Base-by-base conservation (phyloP, 2,329 filamentous ascomycete genomes). In the Pezicula neosporulosa region DNA sequence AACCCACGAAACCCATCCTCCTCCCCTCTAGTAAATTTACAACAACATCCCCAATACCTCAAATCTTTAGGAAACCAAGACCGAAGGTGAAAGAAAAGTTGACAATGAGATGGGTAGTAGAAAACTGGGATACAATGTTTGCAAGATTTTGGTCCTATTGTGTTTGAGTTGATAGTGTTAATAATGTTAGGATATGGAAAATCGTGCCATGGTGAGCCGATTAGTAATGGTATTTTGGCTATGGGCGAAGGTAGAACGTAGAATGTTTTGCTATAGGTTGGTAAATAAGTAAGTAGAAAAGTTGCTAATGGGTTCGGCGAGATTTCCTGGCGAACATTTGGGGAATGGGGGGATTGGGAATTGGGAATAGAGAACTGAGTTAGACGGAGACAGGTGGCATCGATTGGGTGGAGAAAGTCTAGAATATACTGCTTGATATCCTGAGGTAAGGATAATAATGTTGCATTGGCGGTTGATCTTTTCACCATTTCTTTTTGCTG, bases 71-170 rank as follows among this genome's bases (percentile, higher is more conserved):
- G 47, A 6, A 48, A 28, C 28, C 28, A 48, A 13, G 47, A 28
- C 10, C 47, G 33, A 18, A 48, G 18, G 12, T 48, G 47, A n/a
- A 41, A 48, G 16, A 41, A 37, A 8, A 48, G 36, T n/a, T 48
- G 15, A 18, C 47, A 48, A 19, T 48, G 37, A 3, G 47, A 36
- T 33, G 47, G 47, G 13, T 28, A 28, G 16, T 48, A 37, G 8
- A 48, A 37, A 10, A 48, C 47, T 16, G 47, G 47, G 4, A 41
- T 36, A 12, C 47, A 48, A 37, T 47, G 39, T 13, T 27, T 36
- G 18, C 47, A 48, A 9, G 27, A 44, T 16, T 44, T 27, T 18
- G 30, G n/a, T n/a, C n/a, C 6, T 13, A 9, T 13, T 10, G 12
- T 18, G 42, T n/a, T 16, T 28, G 4, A 27, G 18, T 15, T 44